Percentiles rank a stretch among this genome's conserved stretches.
Conservation (phyloP, 352 stramenopile genomes). For the Aphanomyces stellatus region DNA sequence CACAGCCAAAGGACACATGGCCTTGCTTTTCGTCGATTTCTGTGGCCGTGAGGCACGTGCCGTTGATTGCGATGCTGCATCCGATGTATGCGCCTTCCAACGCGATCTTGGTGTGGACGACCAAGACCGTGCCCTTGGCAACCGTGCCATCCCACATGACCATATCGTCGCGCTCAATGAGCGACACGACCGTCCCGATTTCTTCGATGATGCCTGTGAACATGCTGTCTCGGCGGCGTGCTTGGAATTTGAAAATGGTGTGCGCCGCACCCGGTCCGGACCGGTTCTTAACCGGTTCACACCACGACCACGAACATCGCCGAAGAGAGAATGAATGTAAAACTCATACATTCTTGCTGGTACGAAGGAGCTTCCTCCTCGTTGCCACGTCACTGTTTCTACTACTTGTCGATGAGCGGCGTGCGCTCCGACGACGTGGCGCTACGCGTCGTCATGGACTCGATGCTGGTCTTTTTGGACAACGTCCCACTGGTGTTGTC, state of each 20-base stretch:
- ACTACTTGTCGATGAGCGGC: too few relatives aligned
- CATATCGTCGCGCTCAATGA: constrained; percentile 89
- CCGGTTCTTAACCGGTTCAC: not conserved
- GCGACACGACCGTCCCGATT: constrained; percentile 91
- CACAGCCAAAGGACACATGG: constrained; percentile 89
- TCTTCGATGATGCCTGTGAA: constrained; percentile 99
- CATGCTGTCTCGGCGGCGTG: constrained; percentile 48
- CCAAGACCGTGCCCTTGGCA: constrained; percentile 86
- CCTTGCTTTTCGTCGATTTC: constrained; percentile 64
- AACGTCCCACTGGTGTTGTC: too few relatives aligned
- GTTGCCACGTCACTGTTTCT: too few relatives aligned
- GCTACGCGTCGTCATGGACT: too few relatives aligned
- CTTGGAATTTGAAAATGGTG: not conserved
- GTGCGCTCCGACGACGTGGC: too few relatives aligned
- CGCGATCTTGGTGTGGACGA: constrained; percentile 67
- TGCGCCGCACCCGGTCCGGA: not conserved
- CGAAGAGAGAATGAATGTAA: not conserved
- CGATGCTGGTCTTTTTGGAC: too few relatives aligned
- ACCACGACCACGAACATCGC: not conserved
- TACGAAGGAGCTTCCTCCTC: too few relatives aligned
- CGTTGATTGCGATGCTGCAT: constrained; percentile 96
- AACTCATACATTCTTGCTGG: not conserved
- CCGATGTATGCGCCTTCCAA: constrained; percentile 82
- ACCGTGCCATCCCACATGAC: constrained; percentile 92
- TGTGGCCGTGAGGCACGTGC: constrained; percentile 96